These are phyloP conservation scores for Lactarius evosmus DNA, from an alignment of 768 basidiomycete species.

Conservation along the genomic window DNA sequence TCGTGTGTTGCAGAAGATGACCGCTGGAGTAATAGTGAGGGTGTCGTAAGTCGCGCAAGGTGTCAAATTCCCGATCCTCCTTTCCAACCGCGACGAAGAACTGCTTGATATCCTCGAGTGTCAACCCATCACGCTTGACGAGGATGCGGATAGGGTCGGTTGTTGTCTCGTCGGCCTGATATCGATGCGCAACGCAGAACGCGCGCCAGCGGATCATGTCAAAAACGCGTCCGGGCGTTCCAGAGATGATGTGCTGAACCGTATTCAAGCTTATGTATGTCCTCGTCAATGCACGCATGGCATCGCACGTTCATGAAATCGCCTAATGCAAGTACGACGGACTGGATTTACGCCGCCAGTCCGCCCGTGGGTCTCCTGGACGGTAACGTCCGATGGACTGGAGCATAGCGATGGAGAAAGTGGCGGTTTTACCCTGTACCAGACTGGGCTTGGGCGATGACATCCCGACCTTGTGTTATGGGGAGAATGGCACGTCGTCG, in stretches of 20 bases:
- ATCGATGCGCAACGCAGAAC: conserved; percentile 85
- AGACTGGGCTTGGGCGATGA: no score
- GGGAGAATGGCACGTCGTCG: conserved; percentile 97
- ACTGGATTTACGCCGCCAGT: conserved; percentile 96
- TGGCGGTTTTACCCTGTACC: conserved; percentile 99
- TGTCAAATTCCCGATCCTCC: conserved; percentile 99
- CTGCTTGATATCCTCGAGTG: conserved; percentile 93
- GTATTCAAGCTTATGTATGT: conserved; percentile 94
- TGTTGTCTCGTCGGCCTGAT: conserved; percentile 97
- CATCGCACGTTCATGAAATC: conserved; percentile 99
- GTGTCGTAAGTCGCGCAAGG: conserved; percentile 96
- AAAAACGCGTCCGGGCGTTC: no score
- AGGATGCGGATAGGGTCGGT: conserved; percentile 97
- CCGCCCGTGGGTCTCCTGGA: conserved; percentile 97
- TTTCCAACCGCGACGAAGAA: conserved; percentile 99
- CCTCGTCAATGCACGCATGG: conserved; percentile 98
- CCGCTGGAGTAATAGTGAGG: conserved; percentile 97
- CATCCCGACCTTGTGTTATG: conserved; percentile 93
- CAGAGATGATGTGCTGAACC: conserved; percentile 97
- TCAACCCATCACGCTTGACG: no score
- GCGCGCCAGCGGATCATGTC: conserved; percentile 97
- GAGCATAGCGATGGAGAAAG: conserved; percentile 96
- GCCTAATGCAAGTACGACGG: conserved; percentile 93
- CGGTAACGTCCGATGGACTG: conserved; percentile 93
- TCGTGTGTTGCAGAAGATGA: conserved; percentile 99